These are phyloP conservation scores for Cicer chorassanicum DNA, from an alignment of 306 rosid species.

Conservation along the genomic window DNA sequence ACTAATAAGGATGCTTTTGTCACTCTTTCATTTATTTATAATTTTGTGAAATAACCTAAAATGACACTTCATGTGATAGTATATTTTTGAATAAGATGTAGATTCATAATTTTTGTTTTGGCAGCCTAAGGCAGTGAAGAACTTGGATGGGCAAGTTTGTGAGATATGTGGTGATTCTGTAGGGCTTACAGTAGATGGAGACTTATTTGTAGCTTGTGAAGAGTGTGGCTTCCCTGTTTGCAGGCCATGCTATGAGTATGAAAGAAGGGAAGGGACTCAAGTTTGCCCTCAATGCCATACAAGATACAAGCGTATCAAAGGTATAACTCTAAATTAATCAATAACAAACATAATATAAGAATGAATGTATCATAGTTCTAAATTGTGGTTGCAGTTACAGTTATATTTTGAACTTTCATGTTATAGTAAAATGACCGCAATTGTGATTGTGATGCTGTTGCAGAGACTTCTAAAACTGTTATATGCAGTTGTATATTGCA, in stretches of 20 bases:
- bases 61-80: too few relatives aligned
- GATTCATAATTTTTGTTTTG: background rate
- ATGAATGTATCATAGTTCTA: too few relatives aligned
- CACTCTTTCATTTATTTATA: too few relatives aligned
- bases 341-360: too few relatives aligned
- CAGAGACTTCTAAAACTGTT: too few relatives aligned
- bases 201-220: constrained; percentile 92
- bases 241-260: constrained; percentile 97
- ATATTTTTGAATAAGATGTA: too few relatives aligned
- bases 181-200: constrained; percentile 86
- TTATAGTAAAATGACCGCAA: too few relatives aligned
- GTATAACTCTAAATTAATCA: constrained; percentile 36
- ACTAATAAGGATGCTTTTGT: too few relatives aligned
- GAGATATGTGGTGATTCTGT: constrained; percentile 96
- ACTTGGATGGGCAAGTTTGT: constrained; percentile 94
- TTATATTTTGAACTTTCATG: too few relatives aligned
- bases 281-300: constrained; percentile 96
- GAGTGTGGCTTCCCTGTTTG: constrained; percentile 98
- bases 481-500: background rate
- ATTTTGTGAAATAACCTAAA: too few relatives aligned
- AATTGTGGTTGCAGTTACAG: too few relatives aligned
- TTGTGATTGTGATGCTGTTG: too few relatives aligned
- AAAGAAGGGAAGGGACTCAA: constrained; percentile 93
- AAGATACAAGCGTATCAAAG: constrained; percentile 93
- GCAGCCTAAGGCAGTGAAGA: constrained; percentile 89